Evolutionary conservation across 192 early-diverging fungal species (phyloP).

Genomic region (Coemansia sp.): DNA sequence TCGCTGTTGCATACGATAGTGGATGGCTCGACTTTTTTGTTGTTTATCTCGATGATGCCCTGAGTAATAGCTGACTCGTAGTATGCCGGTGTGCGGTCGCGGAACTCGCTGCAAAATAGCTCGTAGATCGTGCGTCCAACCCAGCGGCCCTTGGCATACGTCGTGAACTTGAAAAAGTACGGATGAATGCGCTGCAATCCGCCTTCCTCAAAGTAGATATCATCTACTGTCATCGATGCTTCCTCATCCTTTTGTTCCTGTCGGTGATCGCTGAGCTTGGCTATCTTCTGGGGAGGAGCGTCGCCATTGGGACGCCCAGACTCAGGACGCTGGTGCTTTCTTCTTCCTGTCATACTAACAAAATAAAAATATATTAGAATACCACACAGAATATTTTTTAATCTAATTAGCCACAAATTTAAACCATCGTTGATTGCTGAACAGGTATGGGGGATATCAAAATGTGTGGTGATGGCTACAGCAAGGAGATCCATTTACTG

Average conservation of each 20-base stretch:
- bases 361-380: neutral
- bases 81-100: slow-evolving; percentile 77
- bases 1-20: slow-evolving; percentile 80
- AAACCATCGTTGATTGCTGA: neutral
- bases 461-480: neutral
- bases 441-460: neutral
- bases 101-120: slow-evolving; percentile 86
- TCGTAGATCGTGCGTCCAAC: slow-evolving; percentile 70
- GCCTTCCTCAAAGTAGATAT: slow-evolving; percentile 35
- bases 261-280: slow-evolving; percentile 1
- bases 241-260: neutral
- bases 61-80: slow-evolving; percentile 79
- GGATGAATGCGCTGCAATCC: slow-evolving; percentile 66
- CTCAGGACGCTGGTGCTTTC: slow-evolving; percentile 3
- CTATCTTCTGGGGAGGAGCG: neutral
- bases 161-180: slow-evolving; percentile 80
- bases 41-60: slow-evolving; percentile 85
- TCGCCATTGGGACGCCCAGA: neutral
- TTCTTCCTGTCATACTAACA: neutral
- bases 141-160: slow-evolving; percentile 93
- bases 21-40: slow-evolving; percentile 53
- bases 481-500: no score
- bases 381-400: neutral
- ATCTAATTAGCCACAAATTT: neutral
- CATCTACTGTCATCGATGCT: neutral